phyloP scores from a whole-genome alignment of 352 stramenopile species.

The Pythium sukuiense region DNA sequence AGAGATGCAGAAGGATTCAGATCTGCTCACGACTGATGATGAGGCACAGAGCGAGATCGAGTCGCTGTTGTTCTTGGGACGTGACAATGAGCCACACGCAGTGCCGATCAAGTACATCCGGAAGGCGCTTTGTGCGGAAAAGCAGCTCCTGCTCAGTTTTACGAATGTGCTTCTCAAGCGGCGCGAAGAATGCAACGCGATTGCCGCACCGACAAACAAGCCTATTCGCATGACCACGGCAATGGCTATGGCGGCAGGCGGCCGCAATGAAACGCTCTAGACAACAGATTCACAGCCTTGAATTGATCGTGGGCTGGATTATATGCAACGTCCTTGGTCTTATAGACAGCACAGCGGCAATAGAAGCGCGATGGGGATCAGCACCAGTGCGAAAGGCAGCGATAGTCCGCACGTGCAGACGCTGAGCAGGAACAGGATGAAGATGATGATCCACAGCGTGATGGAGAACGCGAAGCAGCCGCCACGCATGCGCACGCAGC shows the following conservation, averaged over 20 bases:
- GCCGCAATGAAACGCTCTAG: neutral
- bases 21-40: conserved; percentile 11
- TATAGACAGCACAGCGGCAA: conserved; percentile 74
- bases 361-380: conserved; percentile 61
- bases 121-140: conserved; percentile 39
- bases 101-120: conserved; percentile 44
- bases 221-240: conserved; percentile 8
- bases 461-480: conserved; percentile 80
- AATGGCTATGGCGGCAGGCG: neutral
- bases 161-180: conserved; percentile 49
- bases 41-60: conserved; percentile 34
- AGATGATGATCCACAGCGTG: conserved; percentile 75
- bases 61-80: conserved; percentile 26
- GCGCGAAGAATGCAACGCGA: conserved; percentile 40
- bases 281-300: neutral
- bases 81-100: conserved; percentile 29
- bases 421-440: conserved; percentile 66
- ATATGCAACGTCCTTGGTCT: neutral
- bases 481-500: conserved; percentile 41
- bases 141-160: conserved; percentile 37
- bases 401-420: conserved; percentile 75
- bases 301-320: neutral
- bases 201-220: neutral
- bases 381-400: conserved; percentile 50
- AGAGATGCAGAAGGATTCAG: neutral